These are phyloP conservation scores for Amaranthus cruentus DNA, from an alignment of 148 eudicot species.

Conservation along the genomic window DNA sequence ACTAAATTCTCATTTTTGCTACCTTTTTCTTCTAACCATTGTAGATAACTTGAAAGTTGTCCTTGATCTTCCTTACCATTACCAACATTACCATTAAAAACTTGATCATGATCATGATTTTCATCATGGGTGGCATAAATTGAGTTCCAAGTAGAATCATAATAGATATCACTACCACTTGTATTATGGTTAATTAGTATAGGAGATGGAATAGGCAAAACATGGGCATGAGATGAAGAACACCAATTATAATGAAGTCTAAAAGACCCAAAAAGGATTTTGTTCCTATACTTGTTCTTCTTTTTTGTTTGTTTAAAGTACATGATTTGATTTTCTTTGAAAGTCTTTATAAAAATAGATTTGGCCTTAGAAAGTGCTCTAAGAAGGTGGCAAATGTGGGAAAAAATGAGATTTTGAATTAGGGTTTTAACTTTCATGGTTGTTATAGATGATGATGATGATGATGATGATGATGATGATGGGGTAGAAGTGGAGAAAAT, in stretches of 20 bases:
- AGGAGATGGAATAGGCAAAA: conserved; percentile 54
- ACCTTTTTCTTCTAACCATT: conserved; percentile 79
- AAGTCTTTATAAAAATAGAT: conserved; percentile 46
- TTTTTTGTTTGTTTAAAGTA: conserved; percentile 35
- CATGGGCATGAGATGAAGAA: conserved; percentile 58
- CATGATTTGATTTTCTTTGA: conserved; percentile 43
- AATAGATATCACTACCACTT: conserved; percentile 30
- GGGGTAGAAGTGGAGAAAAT: conserved; percentile 31
- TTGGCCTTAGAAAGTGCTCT: conserved; percentile 71
- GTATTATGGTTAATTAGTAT: conserved; percentile 1
- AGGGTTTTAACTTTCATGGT: conserved; percentile 67
- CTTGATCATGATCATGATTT: conserved; percentile 3
- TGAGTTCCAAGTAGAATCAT: conserved; percentile 78
- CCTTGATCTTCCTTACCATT: conserved; percentile 14
- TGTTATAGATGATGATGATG: conserved; percentile 32
- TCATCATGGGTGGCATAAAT: conserved; percentile 27
- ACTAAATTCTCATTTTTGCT: conserved; percentile 20
- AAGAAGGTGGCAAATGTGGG: conserved; percentile 52
- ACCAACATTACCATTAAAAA: conserved; percentile 5
- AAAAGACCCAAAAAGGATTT: conserved; percentile 72
- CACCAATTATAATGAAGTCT: conserved; percentile 91
- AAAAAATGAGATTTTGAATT: conserved; percentile 53
- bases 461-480: conserved; percentile 21
- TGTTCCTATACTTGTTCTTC: conserved; percentile 50
- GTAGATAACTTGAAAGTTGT: conserved; percentile 77